These are phyloP conservation scores for Neobulgaria alba DNA, from an alignment of 2,329 filamentous ascomycete species.

Conservation along the genomic window DNA sequence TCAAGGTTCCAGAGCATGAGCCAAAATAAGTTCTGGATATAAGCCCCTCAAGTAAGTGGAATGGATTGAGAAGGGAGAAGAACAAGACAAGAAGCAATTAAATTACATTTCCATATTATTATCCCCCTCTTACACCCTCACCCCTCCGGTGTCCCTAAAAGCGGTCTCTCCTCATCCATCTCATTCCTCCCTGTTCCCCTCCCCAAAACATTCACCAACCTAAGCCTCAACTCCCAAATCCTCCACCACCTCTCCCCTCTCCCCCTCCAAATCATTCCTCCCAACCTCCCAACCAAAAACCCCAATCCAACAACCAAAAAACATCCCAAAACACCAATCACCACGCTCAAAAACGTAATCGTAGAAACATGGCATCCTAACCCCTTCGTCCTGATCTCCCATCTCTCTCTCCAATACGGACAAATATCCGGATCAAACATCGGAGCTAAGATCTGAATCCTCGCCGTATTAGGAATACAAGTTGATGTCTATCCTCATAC, in stretches of 20 bases:
- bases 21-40: too few species aligned
- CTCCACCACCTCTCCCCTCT: neutral
- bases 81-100: too few species aligned
- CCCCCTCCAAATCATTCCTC: neutral
- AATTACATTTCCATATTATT: too few species aligned
- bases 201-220: neutral
- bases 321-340: neutral
- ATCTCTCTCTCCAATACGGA: neutral
- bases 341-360: neutral
- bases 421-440: neutral
- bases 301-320: neutral
- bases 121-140: too few species aligned
- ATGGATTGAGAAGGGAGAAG: too few species aligned
- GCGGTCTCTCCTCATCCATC: neutral
- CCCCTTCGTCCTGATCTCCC: neutral
- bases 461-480: neutral
- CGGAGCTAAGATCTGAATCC: slow-evolving; percentile 1
- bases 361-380: slow-evolving; percentile 1
- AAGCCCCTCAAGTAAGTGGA: too few species aligned
- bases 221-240: neutral
- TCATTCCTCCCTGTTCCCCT: neutral
- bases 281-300: neutral
- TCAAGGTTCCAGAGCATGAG: too few species aligned
- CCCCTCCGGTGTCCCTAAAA: neutral
- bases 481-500: neutral